Percentiles rank a stretch among this genome's conserved stretches.
Conservation (phyloP, 192 early-diverging fungal genomes). For the Coemansia sp. region DNA sequence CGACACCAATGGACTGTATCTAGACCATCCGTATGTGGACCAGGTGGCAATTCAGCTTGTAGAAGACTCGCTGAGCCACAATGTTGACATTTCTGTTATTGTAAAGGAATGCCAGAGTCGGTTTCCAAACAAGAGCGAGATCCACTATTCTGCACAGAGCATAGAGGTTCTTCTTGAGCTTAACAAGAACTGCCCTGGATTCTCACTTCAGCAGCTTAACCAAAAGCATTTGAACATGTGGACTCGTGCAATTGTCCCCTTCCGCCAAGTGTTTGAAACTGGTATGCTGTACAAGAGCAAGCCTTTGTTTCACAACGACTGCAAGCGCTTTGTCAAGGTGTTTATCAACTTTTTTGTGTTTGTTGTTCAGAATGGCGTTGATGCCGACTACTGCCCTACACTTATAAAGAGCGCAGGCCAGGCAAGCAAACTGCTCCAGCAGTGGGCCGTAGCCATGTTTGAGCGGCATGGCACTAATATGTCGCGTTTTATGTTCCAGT, state of each 20-base stretch:
- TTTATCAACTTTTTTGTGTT: constrained; percentile 17
- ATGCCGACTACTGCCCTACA: background rate
- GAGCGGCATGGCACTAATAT: constrained; percentile 14
- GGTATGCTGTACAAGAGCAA: constrained; percentile 34
- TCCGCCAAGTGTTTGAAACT: constrained; percentile 13
- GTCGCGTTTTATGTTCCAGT: constrained; percentile 16
- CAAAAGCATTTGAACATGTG: constrained; percentile 49
- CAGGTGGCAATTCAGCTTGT: constrained; percentile 18
- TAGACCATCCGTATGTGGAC: constrained; percentile 28
- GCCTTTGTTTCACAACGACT: constrained; percentile 29
- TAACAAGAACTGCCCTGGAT: constrained; percentile 10
- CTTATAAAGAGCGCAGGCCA: constrained; percentile 3
- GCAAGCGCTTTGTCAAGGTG: constrained; percentile 39
- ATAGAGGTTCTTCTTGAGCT: constrained; percentile 23
- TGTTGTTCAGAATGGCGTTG: background rate
- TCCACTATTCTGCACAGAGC: constrained; percentile 18
- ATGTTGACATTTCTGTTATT: background rate
- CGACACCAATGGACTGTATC: constrained; percentile 6
- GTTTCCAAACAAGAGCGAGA: constrained; percentile 18
- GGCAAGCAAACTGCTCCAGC: constrained; percentile 28
- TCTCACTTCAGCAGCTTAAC: constrained; percentile 37
- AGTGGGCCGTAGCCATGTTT: constrained; percentile 37
- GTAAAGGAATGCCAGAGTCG: background rate
- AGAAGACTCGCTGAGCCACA: constrained; percentile 2
- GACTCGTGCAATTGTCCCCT: constrained; percentile 32